These are phyloP conservation scores for Cyberlindnera samutprakarnensis DNA, from an alignment of 805 yeast genomes.

Conservation along the genomic window DNA sequence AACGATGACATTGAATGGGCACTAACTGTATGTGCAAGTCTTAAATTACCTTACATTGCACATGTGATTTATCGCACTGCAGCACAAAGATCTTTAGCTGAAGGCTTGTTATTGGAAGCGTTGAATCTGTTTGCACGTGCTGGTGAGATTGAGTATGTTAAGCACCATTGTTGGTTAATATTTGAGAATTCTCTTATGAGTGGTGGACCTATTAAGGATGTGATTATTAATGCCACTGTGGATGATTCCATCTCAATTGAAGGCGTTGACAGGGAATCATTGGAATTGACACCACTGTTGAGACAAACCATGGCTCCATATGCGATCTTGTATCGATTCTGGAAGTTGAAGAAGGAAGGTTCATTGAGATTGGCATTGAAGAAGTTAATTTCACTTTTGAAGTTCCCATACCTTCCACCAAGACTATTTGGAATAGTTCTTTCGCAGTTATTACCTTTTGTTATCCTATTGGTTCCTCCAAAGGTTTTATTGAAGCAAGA, in stretches of 20 bases:
- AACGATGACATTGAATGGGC: slow-evolving; percentile 81
- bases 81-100: slow-evolving; percentile 19
- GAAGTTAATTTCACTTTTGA: slow-evolving; percentile 33
- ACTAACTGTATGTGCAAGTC: slow-evolving; percentile 60
- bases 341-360: slow-evolving; percentile 25
- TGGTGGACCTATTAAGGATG: slow-evolving; percentile 49
- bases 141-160: slow-evolving; percentile 43
- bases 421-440: slow-evolving; percentile 42
- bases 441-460: slow-evolving; percentile 40
- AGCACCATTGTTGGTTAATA: slow-evolving; percentile 49
- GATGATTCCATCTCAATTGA: slow-evolving; percentile 26
- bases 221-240: slow-evolving; percentile 43
- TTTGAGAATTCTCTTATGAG: slow-evolving; percentile 52
- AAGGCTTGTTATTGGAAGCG: slow-evolving; percentile 43
- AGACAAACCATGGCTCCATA: slow-evolving; percentile 68
- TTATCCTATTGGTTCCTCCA: slow-evolving; percentile 18
- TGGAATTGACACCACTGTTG: slow-evolving; percentile 44
- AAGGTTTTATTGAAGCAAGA: slow-evolving; percentile 17
- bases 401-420: slow-evolving; percentile 46
- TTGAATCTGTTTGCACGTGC: slow-evolving; percentile 57
- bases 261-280: slow-evolving; percentile 17
- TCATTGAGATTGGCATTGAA: slow-evolving; percentile 23
- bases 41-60: slow-evolving; percentile 53
- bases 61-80: slow-evolving; percentile 37
- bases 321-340: slow-evolving; percentile 50